A percentile compares a stretch with the other conserved stretches of the same genome.
phyloP scores from a whole-genome alignment of 2,329 filamentous ascomycete genomes.

The Trichophyton benhamiae region DNA sequence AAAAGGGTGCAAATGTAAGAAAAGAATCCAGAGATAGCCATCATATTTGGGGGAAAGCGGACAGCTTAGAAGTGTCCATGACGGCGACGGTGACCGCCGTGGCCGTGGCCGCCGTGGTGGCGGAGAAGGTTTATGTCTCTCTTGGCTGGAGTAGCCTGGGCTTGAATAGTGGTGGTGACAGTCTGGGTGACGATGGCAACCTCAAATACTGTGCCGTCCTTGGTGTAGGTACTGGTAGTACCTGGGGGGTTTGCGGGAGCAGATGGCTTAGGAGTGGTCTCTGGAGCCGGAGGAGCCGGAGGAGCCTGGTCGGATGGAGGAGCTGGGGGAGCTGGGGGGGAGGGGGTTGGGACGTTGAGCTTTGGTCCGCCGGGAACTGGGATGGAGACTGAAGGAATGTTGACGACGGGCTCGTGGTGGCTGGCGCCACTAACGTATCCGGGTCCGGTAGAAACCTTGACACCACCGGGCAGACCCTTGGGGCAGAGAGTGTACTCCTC shows the following conservation, averaged over 20 bases:
- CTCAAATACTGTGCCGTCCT: conserved; percentile 11
- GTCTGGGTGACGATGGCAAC: conserved; percentile 9
- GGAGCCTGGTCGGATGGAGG: background rate
- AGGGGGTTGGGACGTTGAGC: background rate
- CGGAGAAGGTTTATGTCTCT: conserved; percentile 1
- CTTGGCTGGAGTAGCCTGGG: conserved; percentile 3
- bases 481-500: conserved; percentile 43
- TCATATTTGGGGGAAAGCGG: background rate
- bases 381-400: background rate
- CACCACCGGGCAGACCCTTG: conserved; percentile 53
- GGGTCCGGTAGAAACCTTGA: conserved; percentile 38
- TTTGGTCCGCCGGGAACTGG: background rate
- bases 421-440: conserved; percentile 21
- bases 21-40: background rate
- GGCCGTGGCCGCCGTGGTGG: conserved; percentile 7
- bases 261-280: background rate
- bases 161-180: conserved; percentile 8
- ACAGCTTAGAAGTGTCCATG: background rate
- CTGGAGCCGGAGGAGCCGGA: background rate
- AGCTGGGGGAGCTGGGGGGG: background rate
- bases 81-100: conserved; percentile 7
- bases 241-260: background rate
- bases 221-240: conserved; percentile 11
- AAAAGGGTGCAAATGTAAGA: background rate
- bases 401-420: background rate